Conservation (phyloP, 1,284 basidiomycete genomes). For the Ceratobasidium sp. region DNA sequence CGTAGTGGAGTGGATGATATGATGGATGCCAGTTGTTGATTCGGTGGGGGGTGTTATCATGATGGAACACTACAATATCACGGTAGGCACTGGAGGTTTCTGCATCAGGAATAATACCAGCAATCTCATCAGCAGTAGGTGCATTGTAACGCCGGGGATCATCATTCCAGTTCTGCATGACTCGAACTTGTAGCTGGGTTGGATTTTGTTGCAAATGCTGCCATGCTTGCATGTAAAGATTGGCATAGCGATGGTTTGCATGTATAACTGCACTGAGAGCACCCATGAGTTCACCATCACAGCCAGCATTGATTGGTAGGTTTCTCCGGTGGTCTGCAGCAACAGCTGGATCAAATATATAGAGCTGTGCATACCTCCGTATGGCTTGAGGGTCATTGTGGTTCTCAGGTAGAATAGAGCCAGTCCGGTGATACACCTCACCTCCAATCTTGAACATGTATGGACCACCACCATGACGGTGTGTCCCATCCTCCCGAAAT, state of each 20-base stretch:
- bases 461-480: conserved; percentile 49
- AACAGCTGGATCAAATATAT: conserved; percentile 51
- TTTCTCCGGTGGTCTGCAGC: conserved; percentile 46
- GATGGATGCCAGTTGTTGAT: conserved; percentile 52
- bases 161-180: conserved; percentile 21
- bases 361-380: conserved; percentile 54
- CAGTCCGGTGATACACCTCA: conserved; percentile 51
- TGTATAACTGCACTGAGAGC: conserved; percentile 48
- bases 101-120: conserved; percentile 51
- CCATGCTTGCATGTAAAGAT: conserved; percentile 49
- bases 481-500: no score
- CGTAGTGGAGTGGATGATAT: conserved; percentile 54
- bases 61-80: conserved; percentile 50
- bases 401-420: conserved; percentile 47
- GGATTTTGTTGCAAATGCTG: conserved; percentile 47
- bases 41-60: conserved; percentile 46
- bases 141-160: conserved; percentile 52
- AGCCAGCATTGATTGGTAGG: conserved; percentile 46
- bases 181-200: neutral
- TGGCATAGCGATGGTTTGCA: conserved; percentile 49
- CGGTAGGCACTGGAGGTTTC: conserved; percentile 43
- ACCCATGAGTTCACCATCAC: conserved; percentile 46
- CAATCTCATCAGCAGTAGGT: conserved; percentile 53
- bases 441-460: conserved; percentile 53
- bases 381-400: conserved; percentile 42